These are phyloP conservation scores for Trichoderma citrinoviride DNA, from an alignment of 2,329 filamentous ascomycete genomes.

Conservation along the genomic window DNA sequence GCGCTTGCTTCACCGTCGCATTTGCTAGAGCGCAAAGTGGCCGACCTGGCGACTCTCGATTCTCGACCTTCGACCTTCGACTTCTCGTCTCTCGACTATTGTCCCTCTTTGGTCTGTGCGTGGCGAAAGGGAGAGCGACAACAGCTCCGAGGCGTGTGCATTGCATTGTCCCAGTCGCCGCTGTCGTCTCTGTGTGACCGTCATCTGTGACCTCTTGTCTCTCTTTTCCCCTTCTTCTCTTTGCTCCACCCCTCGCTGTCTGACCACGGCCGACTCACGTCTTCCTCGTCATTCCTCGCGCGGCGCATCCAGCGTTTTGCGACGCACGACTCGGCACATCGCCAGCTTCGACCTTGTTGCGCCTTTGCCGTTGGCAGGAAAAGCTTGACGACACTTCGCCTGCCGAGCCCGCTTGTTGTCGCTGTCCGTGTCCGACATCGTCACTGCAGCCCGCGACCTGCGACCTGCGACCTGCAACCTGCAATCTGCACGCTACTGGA, in stretches of 20 bases:
- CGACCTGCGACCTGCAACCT: neutral
- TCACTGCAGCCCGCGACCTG: neutral
- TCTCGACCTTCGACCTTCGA: neutral
- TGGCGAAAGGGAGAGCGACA: slow-evolving; percentile 6
- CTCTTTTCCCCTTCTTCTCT: neutral
- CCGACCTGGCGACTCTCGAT: neutral
- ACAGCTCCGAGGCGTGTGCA: slow-evolving; percentile 1
- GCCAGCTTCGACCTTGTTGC: neutral
- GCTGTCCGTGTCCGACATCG: neutral
- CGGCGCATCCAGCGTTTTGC: neutral
- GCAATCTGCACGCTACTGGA: slow-evolving; percentile 1
- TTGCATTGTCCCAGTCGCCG: slow-evolving; percentile 12
- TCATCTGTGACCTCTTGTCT: neutral
- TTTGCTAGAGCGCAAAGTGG: neutral
- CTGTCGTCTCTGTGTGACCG: slow-evolving; percentile 7
- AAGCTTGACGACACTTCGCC: neutral
- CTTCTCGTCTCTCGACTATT: neutral
- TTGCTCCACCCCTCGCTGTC: neutral
- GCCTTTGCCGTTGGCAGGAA: neutral
- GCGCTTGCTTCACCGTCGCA: no score
- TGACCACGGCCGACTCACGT: neutral
- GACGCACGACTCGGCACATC: neutral
- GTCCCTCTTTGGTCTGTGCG: neutral
- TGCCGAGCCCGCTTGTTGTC: neutral
- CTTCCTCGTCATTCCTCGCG: neutral